phyloP scores from a whole-genome alignment of 1,284 basidiomycete genomes.

The Sphaerobolus stellatus region DNA sequence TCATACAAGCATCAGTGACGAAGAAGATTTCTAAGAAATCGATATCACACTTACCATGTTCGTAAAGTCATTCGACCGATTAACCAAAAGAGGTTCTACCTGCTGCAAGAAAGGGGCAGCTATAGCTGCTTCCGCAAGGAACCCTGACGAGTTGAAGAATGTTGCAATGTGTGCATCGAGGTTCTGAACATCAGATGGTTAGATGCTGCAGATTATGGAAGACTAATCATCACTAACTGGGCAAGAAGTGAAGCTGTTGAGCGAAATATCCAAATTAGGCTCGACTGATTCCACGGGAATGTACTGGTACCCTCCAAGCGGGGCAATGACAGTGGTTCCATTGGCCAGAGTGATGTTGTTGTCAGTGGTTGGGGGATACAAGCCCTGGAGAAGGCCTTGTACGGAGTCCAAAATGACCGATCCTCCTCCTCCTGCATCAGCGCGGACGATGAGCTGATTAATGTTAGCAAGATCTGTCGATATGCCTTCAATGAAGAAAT shows the following conservation, averaged over 20 bases:
- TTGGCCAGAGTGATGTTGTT: conserved; percentile 77
- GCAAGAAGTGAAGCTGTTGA: conserved; percentile 85
- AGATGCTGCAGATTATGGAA: not conserved
- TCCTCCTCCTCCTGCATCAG: conserved; percentile 83
- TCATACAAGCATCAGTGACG: not conserved
- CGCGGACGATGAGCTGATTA: conserved; percentile 67
- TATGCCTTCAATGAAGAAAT: conserved; percentile 68
- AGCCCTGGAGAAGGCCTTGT: conserved; percentile 73
- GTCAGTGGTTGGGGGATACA: conserved; percentile 70
- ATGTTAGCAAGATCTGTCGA: conserved; percentile 67
- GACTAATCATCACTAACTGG: conserved; percentile 49
- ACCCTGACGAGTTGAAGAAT: conserved; percentile 59
- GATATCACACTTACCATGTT: conserved; percentile 69
- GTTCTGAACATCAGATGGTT: conserved; percentile 35
- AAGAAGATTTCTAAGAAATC: not conserved
- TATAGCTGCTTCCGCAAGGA: conserved; percentile 57
- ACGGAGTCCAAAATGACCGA: conserved; percentile 81
- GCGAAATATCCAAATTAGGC: conserved; percentile 75
- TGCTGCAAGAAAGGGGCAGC: conserved; percentile 65
- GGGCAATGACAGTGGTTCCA: conserved; percentile 68
- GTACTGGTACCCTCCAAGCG: conserved; percentile 84
- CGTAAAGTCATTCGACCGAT: conserved; percentile 61
- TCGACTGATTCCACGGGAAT: conserved; percentile 83
- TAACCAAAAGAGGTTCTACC: conserved; percentile 68
- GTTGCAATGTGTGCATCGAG: conserved; percentile 62